Evolutionary conservation across 495 filamentous ascomycete species (phyloP).

Genomic region (Aspergillus biplanus): DNA sequence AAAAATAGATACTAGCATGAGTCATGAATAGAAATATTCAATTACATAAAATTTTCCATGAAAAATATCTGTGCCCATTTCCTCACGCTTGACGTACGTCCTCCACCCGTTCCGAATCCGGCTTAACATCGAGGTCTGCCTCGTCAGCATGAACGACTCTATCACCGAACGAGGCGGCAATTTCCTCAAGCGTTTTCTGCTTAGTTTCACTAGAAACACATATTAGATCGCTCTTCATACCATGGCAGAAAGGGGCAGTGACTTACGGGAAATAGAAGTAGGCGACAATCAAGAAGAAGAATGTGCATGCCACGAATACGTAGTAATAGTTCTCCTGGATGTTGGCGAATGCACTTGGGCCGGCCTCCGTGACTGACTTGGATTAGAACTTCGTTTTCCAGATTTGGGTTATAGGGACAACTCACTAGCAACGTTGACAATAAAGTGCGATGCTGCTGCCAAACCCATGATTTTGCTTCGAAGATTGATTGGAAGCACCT

Average conservation of each 20-base stretch:
- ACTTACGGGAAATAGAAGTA: constrained; percentile 60
- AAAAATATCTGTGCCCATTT: neutral
- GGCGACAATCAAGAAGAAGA: constrained; percentile 53
- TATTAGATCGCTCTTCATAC: neutral
- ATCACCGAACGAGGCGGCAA: constrained; percentile 61
- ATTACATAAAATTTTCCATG: neutral
- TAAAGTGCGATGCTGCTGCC: constrained; percentile 59
- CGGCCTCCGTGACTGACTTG: constrained; percentile 55
- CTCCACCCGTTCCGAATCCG: constrained; percentile 22
- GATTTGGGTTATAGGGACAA: neutral
- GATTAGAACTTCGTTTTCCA: neutral
- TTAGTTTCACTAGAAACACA: constrained; percentile 48
- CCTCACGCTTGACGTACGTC: constrained; percentile 12
- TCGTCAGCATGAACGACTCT: constrained; percentile 51
- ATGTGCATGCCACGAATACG: constrained; percentile 57
- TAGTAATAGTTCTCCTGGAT: constrained; percentile 66
- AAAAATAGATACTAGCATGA: neutral
- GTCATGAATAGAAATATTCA: neutral
- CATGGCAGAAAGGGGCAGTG: neutral
- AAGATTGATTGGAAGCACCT: constrained; percentile 59
- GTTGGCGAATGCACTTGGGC: constrained; percentile 60
- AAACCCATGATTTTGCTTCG: constrained; percentile 64
- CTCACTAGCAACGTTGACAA: constrained; percentile 59
- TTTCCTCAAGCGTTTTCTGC: constrained; percentile 61
- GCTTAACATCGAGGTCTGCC: constrained; percentile 25